Percentiles rank a stretch among this genome's conserved stretches.
Conservation (phyloP, 2,329 filamentous ascomycete species). For the Boeremia exigua region DNA sequence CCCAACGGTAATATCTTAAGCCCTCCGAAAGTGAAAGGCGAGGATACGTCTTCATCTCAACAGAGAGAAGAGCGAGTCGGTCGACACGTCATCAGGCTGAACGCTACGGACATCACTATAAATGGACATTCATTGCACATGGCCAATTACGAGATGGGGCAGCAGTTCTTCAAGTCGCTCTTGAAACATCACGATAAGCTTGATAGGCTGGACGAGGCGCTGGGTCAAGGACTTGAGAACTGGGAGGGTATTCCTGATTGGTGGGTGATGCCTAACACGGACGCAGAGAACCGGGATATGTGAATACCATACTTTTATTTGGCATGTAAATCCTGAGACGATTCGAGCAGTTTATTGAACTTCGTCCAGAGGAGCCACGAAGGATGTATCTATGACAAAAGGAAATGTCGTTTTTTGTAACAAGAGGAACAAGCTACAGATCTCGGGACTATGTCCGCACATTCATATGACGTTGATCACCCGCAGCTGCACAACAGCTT, state of each 20-base stretch:
- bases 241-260: background rate
- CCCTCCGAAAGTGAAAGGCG: background rate
- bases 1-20: background rate
- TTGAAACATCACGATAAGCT: background rate
- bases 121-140: background rate
- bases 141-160: background rate
- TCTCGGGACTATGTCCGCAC: too few species aligned
- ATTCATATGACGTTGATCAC: too few species aligned
- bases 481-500: too few species aligned
- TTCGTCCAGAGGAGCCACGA: too few species aligned
- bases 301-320: too few species aligned
- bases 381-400: too few species aligned
- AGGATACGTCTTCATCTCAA: background rate
- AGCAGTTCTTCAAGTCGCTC: background rate
- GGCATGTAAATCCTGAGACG: too few species aligned
- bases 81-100: background rate
- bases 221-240: background rate
- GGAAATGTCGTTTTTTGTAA: too few species aligned
- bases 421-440: too few species aligned
- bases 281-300: background rate
- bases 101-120: background rate
- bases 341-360: too few species aligned
- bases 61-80: background rate
- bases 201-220: background rate
- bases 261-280: background rate